Conservation (phyloP, 169 alveolate genomes). For the Perkinsus chesapeaki region DNA sequence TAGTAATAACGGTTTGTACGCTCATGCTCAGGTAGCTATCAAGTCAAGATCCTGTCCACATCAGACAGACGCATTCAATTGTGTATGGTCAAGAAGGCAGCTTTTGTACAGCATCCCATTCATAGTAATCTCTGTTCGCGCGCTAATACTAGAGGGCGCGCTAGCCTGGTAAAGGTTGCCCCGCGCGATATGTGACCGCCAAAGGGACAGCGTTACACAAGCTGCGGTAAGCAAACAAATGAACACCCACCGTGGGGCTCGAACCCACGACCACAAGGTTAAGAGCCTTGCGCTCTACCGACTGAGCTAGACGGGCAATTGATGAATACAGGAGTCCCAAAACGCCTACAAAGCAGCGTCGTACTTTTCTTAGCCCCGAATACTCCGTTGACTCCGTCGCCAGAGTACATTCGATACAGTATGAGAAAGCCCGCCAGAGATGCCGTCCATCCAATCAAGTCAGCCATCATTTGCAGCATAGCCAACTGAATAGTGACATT, state of each 20-base stretch:
- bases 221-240: neutral
- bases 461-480: neutral
- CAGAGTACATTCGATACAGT: neutral
- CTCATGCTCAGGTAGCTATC: too few relatives aligned
- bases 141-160: too few relatives aligned
- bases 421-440: neutral
- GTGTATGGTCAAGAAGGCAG: too few relatives aligned
- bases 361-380: neutral
- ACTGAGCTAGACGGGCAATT: constrained; percentile 96
- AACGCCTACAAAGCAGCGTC: neutral
- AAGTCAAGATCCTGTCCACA: too few relatives aligned
- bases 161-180: too few relatives aligned
- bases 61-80: too few relatives aligned
- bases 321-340: neutral
- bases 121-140: too few relatives aligned
- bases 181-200: neutral
- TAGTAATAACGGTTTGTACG: too few relatives aligned
- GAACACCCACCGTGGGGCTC: constrained; percentile 77
- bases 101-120: too few relatives aligned
- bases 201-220: neutral
- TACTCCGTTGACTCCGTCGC: neutral
- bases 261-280: constrained; percentile 99
- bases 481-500: neutral
- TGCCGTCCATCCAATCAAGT: neutral
- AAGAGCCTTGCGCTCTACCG: constrained; percentile 99